Conservation (phyloP, 2,329 filamentous ascomycete genomes). For the Fusarium globosum region DNA sequence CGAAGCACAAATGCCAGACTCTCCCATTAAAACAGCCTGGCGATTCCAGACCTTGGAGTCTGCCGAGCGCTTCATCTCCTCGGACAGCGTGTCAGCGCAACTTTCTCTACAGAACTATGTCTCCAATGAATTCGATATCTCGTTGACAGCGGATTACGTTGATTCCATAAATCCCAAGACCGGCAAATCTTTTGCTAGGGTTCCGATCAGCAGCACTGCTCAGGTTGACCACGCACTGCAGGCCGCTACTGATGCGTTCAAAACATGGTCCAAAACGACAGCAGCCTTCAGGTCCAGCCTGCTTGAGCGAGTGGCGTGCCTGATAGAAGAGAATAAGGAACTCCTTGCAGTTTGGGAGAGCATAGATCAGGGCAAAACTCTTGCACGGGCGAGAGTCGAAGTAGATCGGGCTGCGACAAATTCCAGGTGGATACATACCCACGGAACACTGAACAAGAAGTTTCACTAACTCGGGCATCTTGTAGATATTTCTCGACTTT, state of each 20-base stretch:
- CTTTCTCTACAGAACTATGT: not conserved
- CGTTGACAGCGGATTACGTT: not conserved
- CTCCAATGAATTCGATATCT: not conserved
- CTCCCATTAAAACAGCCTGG: not conserved
- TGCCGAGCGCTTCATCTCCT: not conserved
- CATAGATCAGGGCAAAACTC: not conserved
- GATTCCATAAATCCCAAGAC: not conserved
- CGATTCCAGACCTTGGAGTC: not conserved
- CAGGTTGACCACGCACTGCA: not conserved
- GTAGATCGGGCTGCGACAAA: not conserved
- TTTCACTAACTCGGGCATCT: accelerated
- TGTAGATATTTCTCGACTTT: not conserved
- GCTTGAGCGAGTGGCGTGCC: not conserved
- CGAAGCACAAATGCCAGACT: not conserved
- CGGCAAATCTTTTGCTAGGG: not conserved
- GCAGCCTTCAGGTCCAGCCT: not conserved
- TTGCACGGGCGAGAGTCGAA: not conserved
- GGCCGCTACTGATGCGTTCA: not conserved
- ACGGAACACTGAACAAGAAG: not conserved
- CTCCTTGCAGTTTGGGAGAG: not conserved
- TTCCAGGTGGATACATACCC: not conserved
- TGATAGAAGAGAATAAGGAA: not conserved
- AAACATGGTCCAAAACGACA: not conserved
- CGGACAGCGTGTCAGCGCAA: not conserved
- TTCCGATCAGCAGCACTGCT: not conserved